Conservation (phyloP, 2,329 filamentous ascomycete species). For the Sporothrix curviconia region DNA sequence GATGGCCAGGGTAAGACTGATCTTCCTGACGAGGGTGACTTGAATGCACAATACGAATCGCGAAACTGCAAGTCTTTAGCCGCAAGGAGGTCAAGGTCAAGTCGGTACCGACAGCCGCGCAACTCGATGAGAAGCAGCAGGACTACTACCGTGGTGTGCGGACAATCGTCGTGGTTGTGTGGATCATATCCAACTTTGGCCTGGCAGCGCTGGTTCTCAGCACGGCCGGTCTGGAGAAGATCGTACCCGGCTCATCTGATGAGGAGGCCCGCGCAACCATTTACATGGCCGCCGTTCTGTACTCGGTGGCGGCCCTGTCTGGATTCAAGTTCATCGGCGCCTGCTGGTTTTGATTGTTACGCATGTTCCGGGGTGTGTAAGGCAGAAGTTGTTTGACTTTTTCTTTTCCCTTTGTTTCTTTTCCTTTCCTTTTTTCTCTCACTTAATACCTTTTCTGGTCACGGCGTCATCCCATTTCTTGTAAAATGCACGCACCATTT, state of each 20-base stretch:
- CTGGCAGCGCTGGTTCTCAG: constrained; percentile 81
- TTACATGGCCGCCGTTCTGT: constrained; percentile 81
- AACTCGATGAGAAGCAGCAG: constrained; percentile 75
- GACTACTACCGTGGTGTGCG: constrained; percentile 98
- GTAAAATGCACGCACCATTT: no score
- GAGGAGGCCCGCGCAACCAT: constrained; percentile 59
- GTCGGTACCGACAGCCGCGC: constrained; percentile 47
- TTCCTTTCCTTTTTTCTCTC: neutral
- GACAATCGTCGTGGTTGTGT: constrained; percentile 82
- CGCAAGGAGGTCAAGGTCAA: constrained; percentile 69
- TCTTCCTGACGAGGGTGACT: constrained; percentile 86
- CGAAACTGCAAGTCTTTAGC: constrained; percentile 67
- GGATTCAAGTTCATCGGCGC: constrained; percentile 83
- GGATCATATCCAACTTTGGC: constrained; percentile 95
- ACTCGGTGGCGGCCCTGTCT: constrained; percentile 79
- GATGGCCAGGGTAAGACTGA: constrained; percentile 88
- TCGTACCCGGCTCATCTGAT: constrained; percentile 42
- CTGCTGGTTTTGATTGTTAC: constrained; percentile 84
- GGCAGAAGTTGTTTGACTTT: neutral
- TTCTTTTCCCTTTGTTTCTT: neutral
- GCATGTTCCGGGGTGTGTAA: constrained; percentile 70
- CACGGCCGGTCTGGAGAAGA: constrained; percentile 70
- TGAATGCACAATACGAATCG: constrained; percentile 92
- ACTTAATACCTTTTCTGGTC: no score
- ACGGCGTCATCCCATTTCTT: no score